Conservation (phyloP, 305 asterid genomes). For the Withania somnifera region DNA sequence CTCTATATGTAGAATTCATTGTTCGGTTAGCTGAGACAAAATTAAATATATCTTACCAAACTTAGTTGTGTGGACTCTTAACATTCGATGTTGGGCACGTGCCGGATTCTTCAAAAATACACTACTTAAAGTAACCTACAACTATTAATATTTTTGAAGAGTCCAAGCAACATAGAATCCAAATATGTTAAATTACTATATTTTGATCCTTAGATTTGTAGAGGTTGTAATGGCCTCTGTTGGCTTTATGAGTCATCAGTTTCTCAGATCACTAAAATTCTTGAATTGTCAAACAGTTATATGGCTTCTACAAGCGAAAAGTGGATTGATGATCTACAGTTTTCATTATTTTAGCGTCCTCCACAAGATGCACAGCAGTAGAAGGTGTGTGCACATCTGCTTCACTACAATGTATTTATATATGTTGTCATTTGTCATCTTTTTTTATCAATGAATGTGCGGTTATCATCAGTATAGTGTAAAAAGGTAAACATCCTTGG, state of each 20-base stretch:
- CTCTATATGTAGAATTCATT: no score
- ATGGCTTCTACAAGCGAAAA: constrained; percentile 43
- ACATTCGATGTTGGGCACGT: no score
- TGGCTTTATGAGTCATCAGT: neutral
- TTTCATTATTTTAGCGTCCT: constrained; percentile 85
- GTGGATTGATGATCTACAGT: constrained; percentile 88
- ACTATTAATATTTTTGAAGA: no score
- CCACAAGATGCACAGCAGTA: constrained; percentile 76
- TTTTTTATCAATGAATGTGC: neutral
- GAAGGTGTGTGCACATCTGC: constrained; percentile 37
- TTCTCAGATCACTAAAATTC: neutral
- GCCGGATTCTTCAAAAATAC: no score
- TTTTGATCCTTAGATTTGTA: constrained; percentile 1
- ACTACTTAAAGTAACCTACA: no score
- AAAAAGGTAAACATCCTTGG: neutral
- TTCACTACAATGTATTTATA: neutral
- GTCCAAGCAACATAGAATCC: neutral
- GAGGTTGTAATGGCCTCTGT: neutral
- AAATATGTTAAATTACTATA: neutral
- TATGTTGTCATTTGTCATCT: neutral
- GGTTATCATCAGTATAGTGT: neutral
- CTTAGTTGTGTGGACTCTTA: no score
- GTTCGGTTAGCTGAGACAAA: no score
- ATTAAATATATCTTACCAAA: no score
- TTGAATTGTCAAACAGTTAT: constrained; percentile 3